Evolutionary conservation across 306 rosid genomes (phyloP).

Genomic region (Senna siamea): DNA sequence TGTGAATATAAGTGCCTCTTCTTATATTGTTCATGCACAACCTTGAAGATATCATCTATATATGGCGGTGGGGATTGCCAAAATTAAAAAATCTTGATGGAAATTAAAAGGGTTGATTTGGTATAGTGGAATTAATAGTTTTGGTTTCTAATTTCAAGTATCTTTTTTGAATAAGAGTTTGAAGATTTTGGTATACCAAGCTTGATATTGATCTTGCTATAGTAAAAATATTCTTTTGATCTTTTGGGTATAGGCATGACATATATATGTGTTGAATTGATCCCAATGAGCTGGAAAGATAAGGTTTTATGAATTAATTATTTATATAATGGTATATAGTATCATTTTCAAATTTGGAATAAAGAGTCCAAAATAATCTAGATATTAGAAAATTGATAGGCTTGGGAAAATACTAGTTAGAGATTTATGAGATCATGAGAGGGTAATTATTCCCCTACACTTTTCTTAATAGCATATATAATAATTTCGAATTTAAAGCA

Average conservation of each 20-base stretch:
- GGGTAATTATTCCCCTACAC: background rate
- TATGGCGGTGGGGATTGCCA: too few species aligned
- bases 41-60: too few species aligned
- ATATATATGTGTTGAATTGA: background rate
- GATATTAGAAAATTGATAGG: background rate
- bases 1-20: too few species aligned
- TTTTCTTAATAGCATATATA: too few species aligned
- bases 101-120: too few species aligned
- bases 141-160: too few species aligned
- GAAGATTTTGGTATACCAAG: background rate
- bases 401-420: background rate
- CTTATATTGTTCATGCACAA: too few species aligned
- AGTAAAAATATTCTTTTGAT: conserved; percentile 39
- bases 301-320: conserved; percentile 19
- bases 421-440: background rate
- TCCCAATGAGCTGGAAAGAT: conserved; percentile 32
- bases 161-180: too few species aligned
- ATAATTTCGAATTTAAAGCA: too few species aligned
- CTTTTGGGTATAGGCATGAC: conserved; percentile 28
- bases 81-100: too few species aligned
- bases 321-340: conserved; percentile 33
- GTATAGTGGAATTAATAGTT: too few species aligned
- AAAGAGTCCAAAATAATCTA: conserved; percentile 28
- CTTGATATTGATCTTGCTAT: conserved; percentile 8
- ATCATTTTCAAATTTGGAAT: conserved; percentile 26